Conservation (phyloP, 495 filamentous ascomycete genomes). For the Talaromyces stipitatus region DNA sequence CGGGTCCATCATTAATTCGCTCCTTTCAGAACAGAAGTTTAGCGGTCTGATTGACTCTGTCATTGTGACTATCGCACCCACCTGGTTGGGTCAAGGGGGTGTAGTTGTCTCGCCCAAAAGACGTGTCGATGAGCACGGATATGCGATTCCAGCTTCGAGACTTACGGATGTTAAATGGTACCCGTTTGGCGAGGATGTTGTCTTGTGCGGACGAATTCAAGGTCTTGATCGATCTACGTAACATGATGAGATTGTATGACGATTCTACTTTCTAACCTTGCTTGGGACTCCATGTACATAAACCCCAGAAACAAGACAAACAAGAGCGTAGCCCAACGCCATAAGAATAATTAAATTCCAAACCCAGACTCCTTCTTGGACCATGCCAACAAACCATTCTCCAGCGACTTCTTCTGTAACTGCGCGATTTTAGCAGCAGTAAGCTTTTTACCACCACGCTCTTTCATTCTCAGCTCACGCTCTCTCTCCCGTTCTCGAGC, state of each 20-base stretch:
- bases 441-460: conserved; percentile 24
- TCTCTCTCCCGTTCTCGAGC: conserved; percentile 66
- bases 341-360: neutral
- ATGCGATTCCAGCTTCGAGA: conserved; percentile 45
- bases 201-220: conserved; percentile 57
- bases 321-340: too few relatives aligned
- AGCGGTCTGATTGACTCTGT: conserved; percentile 59
- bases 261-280: neutral
- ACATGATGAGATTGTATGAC: too few relatives aligned
- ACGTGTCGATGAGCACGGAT: conserved; percentile 31
- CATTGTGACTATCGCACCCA: conserved; percentile 79
- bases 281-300: neutral
- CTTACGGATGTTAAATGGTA: conserved; percentile 64
- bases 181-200: conserved; percentile 68
- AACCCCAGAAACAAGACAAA: too few relatives aligned
- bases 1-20: conserved; percentile 66
- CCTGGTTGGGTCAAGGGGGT: conserved; percentile 72
- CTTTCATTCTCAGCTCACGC: conserved; percentile 43
- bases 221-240: neutral
- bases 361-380: neutral
- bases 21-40: conserved; percentile 49
- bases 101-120: conserved; percentile 60
- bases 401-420: conserved; percentile 12
- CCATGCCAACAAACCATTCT: neutral
- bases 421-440: conserved; percentile 28